These are phyloP conservation scores for Sabuloglossum arenarium DNA, from an alignment of 495 filamentous ascomycete species.

Conservation along the genomic window DNA sequence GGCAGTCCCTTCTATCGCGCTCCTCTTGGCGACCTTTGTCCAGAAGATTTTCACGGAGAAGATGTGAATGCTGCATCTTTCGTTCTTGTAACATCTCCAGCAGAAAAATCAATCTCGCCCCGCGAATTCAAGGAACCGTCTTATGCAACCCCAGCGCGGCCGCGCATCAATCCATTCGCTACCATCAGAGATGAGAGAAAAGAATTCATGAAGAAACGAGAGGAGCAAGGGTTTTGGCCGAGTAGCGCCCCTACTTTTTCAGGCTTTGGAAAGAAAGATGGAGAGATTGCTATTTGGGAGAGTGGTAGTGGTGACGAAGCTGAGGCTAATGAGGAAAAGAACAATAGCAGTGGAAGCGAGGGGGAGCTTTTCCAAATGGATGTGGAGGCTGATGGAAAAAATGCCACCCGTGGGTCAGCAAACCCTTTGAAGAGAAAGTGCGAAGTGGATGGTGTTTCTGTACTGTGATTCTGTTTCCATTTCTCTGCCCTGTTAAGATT, in stretches of 20 bases:
- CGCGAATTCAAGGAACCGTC: not conserved
- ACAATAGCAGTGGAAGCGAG: not conserved
- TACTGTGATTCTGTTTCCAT: not conserved
- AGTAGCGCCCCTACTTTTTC: not conserved
- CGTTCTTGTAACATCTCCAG: not conserved
- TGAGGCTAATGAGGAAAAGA: not conserved
- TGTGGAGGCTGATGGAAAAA: not conserved
- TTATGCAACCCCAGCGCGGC: not conserved
- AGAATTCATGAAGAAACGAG: not conserved
- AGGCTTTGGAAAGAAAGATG: not conserved
- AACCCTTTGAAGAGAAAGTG: not conserved
- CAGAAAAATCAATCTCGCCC: not conserved
- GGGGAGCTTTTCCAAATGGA: not conserved
- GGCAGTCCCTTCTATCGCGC: conserved; percentile 2
- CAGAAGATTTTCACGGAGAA: not conserved
- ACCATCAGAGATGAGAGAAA: not conserved
- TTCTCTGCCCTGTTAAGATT: not conserved
- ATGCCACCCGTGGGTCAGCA: not conserved
- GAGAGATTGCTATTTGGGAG: conserved; percentile 3
- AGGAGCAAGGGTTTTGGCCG: not conserved
- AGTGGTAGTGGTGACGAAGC: conserved; percentile 2
- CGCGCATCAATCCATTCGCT: not conserved
- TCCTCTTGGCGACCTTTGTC: conserved; percentile 2
- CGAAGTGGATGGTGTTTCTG: not conserved
- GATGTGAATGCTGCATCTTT: not conserved